Percentiles rank a stretch among this genome's conserved stretches.
These are phyloP conservation scores for Termitomyces sp. DNA, from an alignment of 768 basidiomycete genomes.

Conservation along the genomic window DNA sequence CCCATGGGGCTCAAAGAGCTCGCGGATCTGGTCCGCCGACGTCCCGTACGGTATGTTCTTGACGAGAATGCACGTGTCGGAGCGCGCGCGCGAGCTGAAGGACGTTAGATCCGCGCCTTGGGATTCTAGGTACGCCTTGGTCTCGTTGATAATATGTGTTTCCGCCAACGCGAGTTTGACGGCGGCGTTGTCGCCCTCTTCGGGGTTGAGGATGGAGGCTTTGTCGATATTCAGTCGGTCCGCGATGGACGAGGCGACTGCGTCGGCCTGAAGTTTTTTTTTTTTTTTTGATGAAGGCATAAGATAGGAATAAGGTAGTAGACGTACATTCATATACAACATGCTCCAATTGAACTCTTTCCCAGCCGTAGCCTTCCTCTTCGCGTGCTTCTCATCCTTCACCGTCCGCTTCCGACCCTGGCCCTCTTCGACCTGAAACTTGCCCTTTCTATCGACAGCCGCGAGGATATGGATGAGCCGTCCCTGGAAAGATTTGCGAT, in stretches of 20 bases:
- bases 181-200: constrained; percentile 69
- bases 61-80: constrained; percentile 81
- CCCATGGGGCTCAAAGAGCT: constrained; percentile 76
- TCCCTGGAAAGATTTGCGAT: constrained; percentile 86
- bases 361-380: constrained; percentile 62
- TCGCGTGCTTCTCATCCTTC: constrained; percentile 57
- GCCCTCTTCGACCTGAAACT: constrained; percentile 35
- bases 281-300: too few relatives aligned
- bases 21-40: constrained; percentile 64
- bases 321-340: constrained; percentile 95
- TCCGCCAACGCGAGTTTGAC: constrained; percentile 96
- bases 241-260: constrained; percentile 87
- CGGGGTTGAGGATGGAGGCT: constrained; percentile 82
- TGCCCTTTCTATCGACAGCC: constrained; percentile 63
- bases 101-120: constrained; percentile 63
- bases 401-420: constrained; percentile 42
- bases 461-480: constrained; percentile 87
- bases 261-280: constrained; percentile 84
- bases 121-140: constrained; percentile 82
- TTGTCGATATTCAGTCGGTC: constrained; percentile 85
- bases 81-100: constrained; percentile 50
- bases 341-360: constrained; percentile 91
- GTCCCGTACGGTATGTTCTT: constrained; percentile 98
- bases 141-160: constrained; percentile 94
- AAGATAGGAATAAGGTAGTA: constrained; percentile 4